These are phyloP conservation scores for Cercophora samala DNA, from an alignment of 495 filamentous ascomycete genomes.

Conservation along the genomic window DNA sequence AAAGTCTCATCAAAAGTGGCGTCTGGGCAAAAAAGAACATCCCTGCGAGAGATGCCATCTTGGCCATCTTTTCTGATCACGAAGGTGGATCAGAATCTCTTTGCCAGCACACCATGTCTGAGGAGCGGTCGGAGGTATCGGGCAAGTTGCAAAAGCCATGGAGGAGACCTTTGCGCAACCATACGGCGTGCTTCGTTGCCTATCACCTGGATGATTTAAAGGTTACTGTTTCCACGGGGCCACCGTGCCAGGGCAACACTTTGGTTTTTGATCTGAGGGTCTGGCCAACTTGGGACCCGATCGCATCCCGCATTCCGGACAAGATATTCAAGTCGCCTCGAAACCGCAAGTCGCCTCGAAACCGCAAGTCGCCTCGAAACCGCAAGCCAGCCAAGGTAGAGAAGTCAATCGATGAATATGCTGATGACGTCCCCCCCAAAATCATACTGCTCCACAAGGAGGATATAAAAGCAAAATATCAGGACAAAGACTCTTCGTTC, in stretches of 20 bases:
- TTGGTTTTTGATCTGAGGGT: not conserved
- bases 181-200: not conserved
- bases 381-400: too few relatives aligned
- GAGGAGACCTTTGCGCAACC: not conserved
- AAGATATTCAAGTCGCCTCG: not conserved
- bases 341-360: not conserved
- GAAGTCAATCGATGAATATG: too few relatives aligned
- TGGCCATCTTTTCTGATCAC: not conserved
- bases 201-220: not conserved
- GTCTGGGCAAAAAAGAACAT: too few relatives aligned
- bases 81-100: not conserved
- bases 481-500: too few relatives aligned
- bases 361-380: not conserved
- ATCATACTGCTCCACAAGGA: too few relatives aligned
- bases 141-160: not conserved
- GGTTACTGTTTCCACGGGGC: not conserved
- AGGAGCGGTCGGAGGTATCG: not conserved
- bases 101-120: not conserved
- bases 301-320: too few relatives aligned
- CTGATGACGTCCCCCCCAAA: too few relatives aligned
- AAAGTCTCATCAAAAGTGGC: too few relatives aligned
- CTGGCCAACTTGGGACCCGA: not conserved
- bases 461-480: too few relatives aligned
- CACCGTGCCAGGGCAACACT: not conserved
- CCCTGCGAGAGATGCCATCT: not conserved